Evolutionary conservation across 768 basidiomycete genomes (phyloP).

Genomic region (Russula vinacea): DNA sequence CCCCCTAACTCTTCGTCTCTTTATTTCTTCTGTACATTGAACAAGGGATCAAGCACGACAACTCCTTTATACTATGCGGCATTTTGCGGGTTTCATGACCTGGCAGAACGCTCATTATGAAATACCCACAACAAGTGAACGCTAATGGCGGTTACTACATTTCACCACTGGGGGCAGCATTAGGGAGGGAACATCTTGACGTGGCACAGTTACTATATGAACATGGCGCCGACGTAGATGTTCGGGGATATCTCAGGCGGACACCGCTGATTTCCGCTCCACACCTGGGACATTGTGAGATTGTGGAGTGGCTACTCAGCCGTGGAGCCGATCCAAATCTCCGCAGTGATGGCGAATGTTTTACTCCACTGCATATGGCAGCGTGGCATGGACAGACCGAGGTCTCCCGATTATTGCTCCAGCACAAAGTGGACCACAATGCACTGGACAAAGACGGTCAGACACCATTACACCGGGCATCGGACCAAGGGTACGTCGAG

Average conservation of each 20-base stretch:
- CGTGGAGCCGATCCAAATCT: background rate
- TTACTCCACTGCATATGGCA: background rate
- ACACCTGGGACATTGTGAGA: background rate
- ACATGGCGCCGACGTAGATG: background rate
- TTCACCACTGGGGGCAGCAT: constrained; percentile 4
- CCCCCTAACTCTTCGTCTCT: background rate
- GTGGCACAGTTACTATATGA: background rate
- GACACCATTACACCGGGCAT: background rate
- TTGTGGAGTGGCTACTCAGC: background rate
- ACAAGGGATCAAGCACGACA: background rate
- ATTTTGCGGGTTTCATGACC: background rate
- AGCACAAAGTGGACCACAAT: background rate
- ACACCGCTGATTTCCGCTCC: background rate
- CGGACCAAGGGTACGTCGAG: background rate
- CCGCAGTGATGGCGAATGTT: too few relatives aligned
- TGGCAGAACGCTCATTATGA: background rate
- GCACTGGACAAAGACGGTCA: background rate
- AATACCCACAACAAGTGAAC: background rate
- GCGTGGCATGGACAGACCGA: background rate
- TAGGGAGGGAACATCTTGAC: background rate
- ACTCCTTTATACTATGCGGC: background rate
- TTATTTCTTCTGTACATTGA: background rate
- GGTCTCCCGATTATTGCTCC: background rate
- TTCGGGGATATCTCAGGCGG: background rate
- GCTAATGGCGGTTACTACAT: background rate